phyloP scores from a whole-genome alignment of 2,329 filamentous ascomycete genomes.

The Colletotrichum filicis region DNA sequence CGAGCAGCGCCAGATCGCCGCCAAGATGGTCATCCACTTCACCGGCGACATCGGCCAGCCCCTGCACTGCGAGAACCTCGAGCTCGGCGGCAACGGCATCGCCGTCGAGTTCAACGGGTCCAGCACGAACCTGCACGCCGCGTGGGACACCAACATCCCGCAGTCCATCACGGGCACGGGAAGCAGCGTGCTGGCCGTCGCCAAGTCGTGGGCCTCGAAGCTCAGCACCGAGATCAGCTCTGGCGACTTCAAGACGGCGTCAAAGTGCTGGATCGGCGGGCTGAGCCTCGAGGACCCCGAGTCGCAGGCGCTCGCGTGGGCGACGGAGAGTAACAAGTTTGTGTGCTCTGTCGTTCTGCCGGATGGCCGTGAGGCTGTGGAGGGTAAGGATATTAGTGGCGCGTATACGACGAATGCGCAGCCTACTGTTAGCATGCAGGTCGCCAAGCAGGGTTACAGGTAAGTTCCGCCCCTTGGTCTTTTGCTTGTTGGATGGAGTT shows the following conservation, averaged over 20 bases:
- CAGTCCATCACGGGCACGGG: slow-evolving; percentile 55
- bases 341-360: slow-evolving; percentile 56
- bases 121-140: slow-evolving; percentile 66
- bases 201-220: slow-evolving; percentile 50
- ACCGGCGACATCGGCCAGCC: slow-evolving; percentile 36
- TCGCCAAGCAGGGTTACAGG: slow-evolving; percentile 55
- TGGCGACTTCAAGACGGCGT: slow-evolving; percentile 48
- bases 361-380: slow-evolving; percentile 49
- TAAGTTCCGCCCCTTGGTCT: not conserved
- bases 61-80: slow-evolving; percentile 35
- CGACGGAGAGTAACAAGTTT: slow-evolving; percentile 52
- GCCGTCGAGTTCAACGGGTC: slow-evolving; percentile 62
- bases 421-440: slow-evolving; percentile 53
- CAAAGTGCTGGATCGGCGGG: slow-evolving; percentile 48
- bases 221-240: slow-evolving; percentile 49
- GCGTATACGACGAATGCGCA: slow-evolving; percentile 51
- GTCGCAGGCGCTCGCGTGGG: slow-evolving; percentile 50
- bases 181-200: slow-evolving; percentile 47
- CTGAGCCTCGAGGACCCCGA: slow-evolving; percentile 46
- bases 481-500: not conserved
- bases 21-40: slow-evolving; percentile 38
- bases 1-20: slow-evolving; percentile 35
- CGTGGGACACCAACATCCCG: slow-evolving; percentile 71
- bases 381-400: slow-evolving; percentile 51
- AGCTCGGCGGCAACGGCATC: slow-evolving; percentile 47